Conservation (phyloP, 805 yeast species). For the Komagataella kurtzmanii region DNA sequence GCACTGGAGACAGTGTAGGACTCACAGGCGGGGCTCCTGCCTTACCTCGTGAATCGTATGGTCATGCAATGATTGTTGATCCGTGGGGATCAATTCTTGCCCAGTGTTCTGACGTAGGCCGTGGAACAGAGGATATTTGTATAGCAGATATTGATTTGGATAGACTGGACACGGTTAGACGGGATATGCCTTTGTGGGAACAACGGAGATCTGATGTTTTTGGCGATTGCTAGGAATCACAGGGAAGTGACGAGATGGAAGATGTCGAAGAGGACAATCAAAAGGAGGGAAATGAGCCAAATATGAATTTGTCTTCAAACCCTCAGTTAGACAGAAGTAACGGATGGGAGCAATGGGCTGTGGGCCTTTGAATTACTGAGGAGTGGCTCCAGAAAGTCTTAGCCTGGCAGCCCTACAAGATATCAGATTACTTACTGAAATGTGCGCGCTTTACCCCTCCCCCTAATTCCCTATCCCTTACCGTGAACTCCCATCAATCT, state of each 20-base stretch:
- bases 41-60: conserved; percentile 61
- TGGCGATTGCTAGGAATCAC: conserved; percentile 15
- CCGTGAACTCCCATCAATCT: not conserved
- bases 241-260: not conserved
- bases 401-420: not conserved
- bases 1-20: conserved; percentile 28
- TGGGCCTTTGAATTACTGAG: not conserved
- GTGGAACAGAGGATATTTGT: conserved; percentile 25
- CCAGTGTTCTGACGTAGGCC: conserved; percentile 30
- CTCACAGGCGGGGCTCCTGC: conserved; percentile 13
- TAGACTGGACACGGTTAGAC: conserved; percentile 34
- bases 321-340: not conserved
- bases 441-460: not conserved
- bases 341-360: not conserved
- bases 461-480: not conserved
- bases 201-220: conserved; percentile 60
- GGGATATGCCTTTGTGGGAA: conserved; percentile 63
- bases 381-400: not conserved
- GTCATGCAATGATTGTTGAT: conserved; percentile 76
- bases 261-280: not conserved
- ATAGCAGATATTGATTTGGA: conserved; percentile 56
- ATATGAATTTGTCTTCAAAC: not conserved
- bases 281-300: not conserved
- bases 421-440: not conserved
- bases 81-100: conserved; percentile 84